Base-by-base conservation (phyloP, 1,284 basidiomycete genomes). In the Irpex lacteus region DNA sequence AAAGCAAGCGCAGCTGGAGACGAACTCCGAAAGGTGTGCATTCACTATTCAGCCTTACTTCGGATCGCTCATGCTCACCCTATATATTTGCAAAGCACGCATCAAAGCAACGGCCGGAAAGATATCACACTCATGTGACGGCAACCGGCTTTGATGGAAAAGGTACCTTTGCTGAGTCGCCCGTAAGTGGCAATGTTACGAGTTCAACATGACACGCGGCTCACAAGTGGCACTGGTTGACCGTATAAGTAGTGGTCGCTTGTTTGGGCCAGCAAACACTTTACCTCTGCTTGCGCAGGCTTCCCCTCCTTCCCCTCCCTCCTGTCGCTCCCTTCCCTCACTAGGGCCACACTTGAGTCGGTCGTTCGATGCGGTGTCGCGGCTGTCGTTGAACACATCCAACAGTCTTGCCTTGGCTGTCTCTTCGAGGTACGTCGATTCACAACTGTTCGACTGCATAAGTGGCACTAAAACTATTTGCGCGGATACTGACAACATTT, bases 51-150 rank as follows among this genome's bases (percentile, higher is more conserved):
- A 34, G 5, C 5, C 32, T 34, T 34, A 34, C 32, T 34, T 34
- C 32, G 32, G 32, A 34, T 34, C 32, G 32, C 32, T 34, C 32
- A 34, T 6, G 32, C 32, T 34, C 32, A 34, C 32, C 32, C 32
- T 32, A 34, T 34, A 34, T 6, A 34, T 34, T 34, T 34, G 32
- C 32, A 34, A 34, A 34, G 32, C 32, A 34, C 32, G 32, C 32
- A 34, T 34, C 32, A 34, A 47, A 47, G 40, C 72, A 1, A 77
- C 74, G 60, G 64, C 70, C 5, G 86, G 87, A 72, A 77, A 75
- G 66, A 71, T 75, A 40, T 82, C 53, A 71, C 13, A n/a, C 18
- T 15, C 26, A 13, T 34, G 32, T 55, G 18, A 34, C 32, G 11
- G 53, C 13, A 19, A 26, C 18, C 19, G 11, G 53, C n/a, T 55